Evolutionary conservation across 768 basidiomycete species (phyloP), one percentile per base, ranked within the genome.

Genomic region (Suillus subluteus): DNA sequence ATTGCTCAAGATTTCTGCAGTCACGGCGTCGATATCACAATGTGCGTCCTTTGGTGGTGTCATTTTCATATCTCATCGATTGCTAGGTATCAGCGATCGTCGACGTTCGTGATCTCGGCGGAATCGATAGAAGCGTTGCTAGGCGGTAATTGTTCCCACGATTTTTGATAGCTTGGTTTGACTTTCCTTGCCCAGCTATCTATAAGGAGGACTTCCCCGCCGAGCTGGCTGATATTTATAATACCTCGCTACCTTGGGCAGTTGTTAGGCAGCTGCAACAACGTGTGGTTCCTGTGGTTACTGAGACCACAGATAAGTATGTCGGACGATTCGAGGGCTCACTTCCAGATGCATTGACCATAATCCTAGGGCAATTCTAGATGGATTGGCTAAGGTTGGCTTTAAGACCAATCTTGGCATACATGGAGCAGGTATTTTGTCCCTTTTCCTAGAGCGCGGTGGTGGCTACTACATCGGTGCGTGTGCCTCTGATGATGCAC

Each of bases 391-490:
- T 13, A 75, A 73, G 64, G 79, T 71, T 15, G 82, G 82, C 1
- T 79, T 84, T 72, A 76, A 76, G 67, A 76, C 76, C 0, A 77
- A 79, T 62, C 65, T 76, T 44, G 83, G 83, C 26, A 41, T 50
- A 6, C 70, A 82, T 37, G 74, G 66, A 11, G 68, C 78, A 5
- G 82, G 83, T 1, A 46, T 80, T 9, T 48, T 78, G 37, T 70
- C 72, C 2, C 72, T 80, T 12, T 64, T 75, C 2, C 66, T 72
- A 5, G 61, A 54, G 23, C 72, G 78, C 6, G 72, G 67, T 3
- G 82, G 83, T 50, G 82, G 83, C 13, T 82, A 78, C 59, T 83
- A 83, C 68, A 66, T 83, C 16, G 80, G 82, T 77, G 58, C 32
- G 74, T 64, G 35, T 18, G 37, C 8, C 0, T 16, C 62, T 23